A percentile compares a stretch with the other conserved stretches of the same genome.
Conservation (phyloP, 2,329 filamentous ascomycete species). For the Aureobasidium sp. region DNA sequence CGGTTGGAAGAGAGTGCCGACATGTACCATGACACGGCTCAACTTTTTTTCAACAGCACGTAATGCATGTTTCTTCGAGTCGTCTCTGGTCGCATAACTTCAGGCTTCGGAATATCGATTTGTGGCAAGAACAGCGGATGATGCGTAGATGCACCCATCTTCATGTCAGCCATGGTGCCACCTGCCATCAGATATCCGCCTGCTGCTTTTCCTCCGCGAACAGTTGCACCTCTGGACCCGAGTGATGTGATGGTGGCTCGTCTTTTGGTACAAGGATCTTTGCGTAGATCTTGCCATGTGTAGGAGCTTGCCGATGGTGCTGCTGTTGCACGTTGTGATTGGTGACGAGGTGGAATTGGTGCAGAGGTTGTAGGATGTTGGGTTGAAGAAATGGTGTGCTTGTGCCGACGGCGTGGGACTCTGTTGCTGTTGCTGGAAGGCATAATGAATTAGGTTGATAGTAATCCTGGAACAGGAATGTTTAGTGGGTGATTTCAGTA, state of each 20-base stretch:
- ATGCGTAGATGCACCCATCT: not conserved
- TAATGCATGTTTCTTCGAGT: not conserved
- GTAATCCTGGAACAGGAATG: no score
- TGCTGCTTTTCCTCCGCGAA: not conserved
- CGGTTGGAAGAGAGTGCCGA: not conserved
- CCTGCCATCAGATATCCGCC: not conserved
- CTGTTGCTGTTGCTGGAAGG: not conserved
- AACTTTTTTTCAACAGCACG: not conserved
- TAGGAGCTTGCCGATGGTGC: not conserved
- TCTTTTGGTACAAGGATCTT: not conserved
- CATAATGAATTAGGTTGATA: not conserved
- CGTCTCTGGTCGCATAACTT: not conserved
- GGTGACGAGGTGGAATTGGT: no score
- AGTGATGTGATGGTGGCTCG: not conserved
- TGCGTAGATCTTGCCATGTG: not conserved
- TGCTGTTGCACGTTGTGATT: not conserved
- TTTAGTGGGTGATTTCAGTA: no score
- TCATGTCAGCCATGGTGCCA: not conserved
- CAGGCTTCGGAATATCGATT: not conserved
- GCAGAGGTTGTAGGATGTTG: not conserved
- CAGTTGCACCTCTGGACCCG: no score
- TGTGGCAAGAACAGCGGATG: not conserved
- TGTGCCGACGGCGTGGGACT: not conserved
- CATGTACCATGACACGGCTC: not conserved
- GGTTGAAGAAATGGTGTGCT: not conserved